Conservation (phyloP, 805 yeast species). For the Barnettozyma sp. region DNA sequence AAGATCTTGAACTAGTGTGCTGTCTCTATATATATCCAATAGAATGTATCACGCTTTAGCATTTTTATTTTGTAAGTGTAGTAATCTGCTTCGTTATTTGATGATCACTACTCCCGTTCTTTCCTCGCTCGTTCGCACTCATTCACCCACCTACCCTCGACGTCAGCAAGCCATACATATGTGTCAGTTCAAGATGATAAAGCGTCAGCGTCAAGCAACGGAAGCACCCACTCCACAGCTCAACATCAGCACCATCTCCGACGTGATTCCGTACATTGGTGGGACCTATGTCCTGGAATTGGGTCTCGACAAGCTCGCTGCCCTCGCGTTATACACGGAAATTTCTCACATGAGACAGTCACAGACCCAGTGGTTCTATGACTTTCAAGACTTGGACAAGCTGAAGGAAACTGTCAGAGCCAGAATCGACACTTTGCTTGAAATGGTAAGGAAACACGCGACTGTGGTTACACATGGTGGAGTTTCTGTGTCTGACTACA, state of each 20-base stretch:
- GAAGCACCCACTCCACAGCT: no score
- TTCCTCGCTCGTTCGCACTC: no score
- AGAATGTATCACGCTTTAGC: no score
- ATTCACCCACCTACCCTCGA: background rate
- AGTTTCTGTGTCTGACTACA: background rate
- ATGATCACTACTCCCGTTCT: no score
- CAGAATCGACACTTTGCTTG: constrained; percentile 2
- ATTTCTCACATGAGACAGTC: constrained; percentile 1
- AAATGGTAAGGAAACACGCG: background rate
- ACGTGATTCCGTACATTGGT: background rate
- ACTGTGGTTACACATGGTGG: no score
- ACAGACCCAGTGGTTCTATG: constrained; percentile 7
- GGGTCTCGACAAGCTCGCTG: background rate
- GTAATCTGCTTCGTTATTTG: no score
- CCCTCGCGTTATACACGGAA: constrained; percentile 1
- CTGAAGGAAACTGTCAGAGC: background rate
- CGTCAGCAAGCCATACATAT: background rate
- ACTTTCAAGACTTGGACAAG: background rate
- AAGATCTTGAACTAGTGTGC: constrained; percentile 25
- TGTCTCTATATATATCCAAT: background rate
- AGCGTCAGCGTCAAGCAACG: no score
- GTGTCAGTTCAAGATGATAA: constrained; percentile 2
- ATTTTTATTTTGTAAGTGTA: no score
- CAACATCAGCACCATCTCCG: background rate
- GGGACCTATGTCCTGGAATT: no score